Evolutionary conservation across 2,329 filamentous ascomycete genomes (phyloP).

Genomic region (Ophiostoma sp.): DNA sequence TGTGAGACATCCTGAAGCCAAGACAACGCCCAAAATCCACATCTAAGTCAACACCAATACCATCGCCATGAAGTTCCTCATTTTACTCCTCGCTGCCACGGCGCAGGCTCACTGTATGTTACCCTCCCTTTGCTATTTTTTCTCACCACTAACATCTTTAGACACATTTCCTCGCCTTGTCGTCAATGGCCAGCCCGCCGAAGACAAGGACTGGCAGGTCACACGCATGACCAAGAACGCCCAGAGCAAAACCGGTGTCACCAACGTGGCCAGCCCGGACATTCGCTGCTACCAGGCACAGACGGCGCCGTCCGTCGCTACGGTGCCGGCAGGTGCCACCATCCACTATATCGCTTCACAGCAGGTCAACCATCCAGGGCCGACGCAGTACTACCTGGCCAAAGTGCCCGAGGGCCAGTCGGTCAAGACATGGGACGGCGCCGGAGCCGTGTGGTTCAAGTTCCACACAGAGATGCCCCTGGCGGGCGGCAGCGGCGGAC

Average conservation of each 20-base stretch:
- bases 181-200: conserved; percentile 27
- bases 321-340: conserved; percentile 42
- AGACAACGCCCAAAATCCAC: neutral
- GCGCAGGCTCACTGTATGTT: conserved; percentile 36
- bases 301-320: conserved; percentile 36
- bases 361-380: conserved; percentile 42
- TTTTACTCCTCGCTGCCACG: conserved; percentile 31
- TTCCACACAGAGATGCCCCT: conserved; percentile 38
- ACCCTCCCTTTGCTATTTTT: too few relatives aligned
- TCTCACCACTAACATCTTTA: neutral
- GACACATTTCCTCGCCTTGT: conserved; percentile 32
- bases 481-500: conserved; percentile 27
- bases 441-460: conserved; percentile 43
- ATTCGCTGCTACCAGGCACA: conserved; percentile 36
- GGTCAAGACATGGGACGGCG: conserved; percentile 38
- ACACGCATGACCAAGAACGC: conserved; percentile 41
- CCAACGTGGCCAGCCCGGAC: conserved; percentile 33
- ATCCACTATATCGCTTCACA: conserved; percentile 43
- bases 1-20: neutral
- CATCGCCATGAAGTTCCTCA: conserved; percentile 31
- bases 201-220: conserved; percentile 34
- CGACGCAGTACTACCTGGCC: conserved; percentile 42
- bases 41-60: neutral
- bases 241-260: conserved; percentile 38
- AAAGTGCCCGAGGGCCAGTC: conserved; percentile 40